Evolutionary conservation across 208 protist genomes (phyloP), one percentile per base, ranked within the genome.

Genomic region (Leishmania gerbilli): DNA sequence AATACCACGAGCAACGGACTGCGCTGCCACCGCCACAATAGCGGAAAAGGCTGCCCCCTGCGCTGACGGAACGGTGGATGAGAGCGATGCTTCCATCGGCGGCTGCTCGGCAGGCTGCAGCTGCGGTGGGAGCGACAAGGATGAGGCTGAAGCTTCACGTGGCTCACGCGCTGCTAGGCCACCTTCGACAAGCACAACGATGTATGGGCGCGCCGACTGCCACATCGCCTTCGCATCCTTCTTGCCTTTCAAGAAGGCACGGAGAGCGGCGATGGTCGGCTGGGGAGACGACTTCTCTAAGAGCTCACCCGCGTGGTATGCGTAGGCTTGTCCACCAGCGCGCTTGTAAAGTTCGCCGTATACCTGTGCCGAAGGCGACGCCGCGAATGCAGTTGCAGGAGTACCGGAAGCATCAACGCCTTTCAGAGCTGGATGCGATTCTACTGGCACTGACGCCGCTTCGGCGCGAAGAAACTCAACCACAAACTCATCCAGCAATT

Each of bases 401-500:
- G 51, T 3, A 6, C 49, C 49, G 19, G 34, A 51, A 27, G 11
- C 17, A 45, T 27, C 47, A 21, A 76, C 13, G 15, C 19, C 72
- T 24, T 6, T 45, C 19, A 40, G n/a, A 21, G 31, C 31, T 8
- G 45, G 2, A 31, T 24, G 47, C 76, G n/a, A n/a, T 37, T 49
- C 19, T 31, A 51, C 34, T 49, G 76, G 76, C 9, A 9, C 27
- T 15, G 76, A 47, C 19, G 64, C 37, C 60, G 76, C 76, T n/a
- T 79, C 76, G n/a, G 27, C 45, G 60, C 76, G 76, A 15, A 79
- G 62, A 34, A 79, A 58, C 13, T 53, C 62, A 13, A 45, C 49
- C 40, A 56, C 62, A 40, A 79, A 71, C 45, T 79, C 76, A 71
- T 79, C 76, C 62, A 79, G 58, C 76, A 79, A 47, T 24, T 79